Evolutionary conservation across 2,329 filamentous ascomycete species (phyloP).

Genomic region (Coniella vitis): DNA sequence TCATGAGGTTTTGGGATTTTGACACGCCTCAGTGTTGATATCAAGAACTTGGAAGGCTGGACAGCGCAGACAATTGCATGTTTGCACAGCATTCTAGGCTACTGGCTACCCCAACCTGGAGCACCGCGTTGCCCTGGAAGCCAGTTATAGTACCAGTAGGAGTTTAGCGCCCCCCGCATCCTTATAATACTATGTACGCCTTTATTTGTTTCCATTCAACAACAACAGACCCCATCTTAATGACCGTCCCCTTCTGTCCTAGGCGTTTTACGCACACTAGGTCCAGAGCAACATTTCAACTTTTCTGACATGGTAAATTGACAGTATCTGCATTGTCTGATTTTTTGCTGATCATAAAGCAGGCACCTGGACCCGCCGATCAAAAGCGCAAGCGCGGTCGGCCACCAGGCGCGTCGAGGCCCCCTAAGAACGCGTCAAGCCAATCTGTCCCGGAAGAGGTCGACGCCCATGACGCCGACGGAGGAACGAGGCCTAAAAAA

Average conservation of each 20-base stretch:
- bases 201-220: too few species aligned
- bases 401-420: conserved; percentile 20
- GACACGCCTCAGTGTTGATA: too few species aligned
- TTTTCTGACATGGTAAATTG: conserved; percentile 18
- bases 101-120: conserved; percentile 5
- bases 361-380: conserved; percentile 22
- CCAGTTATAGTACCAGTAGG: conserved; percentile 5
- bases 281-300: background rate
- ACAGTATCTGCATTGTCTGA: background rate
- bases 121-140: conserved; percentile 12
- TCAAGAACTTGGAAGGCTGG: too few species aligned
- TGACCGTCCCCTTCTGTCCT: too few species aligned
- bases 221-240: too few species aligned
- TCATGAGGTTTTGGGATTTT: too few species aligned
- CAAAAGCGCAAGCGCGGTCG: conserved; percentile 31
- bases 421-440: conserved; percentile 19
- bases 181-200: background rate
- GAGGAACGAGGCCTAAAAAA: conserved; percentile 16
- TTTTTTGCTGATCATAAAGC: background rate
- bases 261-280: too few species aligned
- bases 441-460: conserved; percentile 9
- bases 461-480: conserved; percentile 7
- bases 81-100: background rate
- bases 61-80: too few species aligned
- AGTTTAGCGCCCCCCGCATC: conserved; percentile 11